A percentile compares a stretch with the other conserved stretches of the same genome.
Conservation (phyloP, 805 yeast genomes). For the Starmera quercuum region DNA sequence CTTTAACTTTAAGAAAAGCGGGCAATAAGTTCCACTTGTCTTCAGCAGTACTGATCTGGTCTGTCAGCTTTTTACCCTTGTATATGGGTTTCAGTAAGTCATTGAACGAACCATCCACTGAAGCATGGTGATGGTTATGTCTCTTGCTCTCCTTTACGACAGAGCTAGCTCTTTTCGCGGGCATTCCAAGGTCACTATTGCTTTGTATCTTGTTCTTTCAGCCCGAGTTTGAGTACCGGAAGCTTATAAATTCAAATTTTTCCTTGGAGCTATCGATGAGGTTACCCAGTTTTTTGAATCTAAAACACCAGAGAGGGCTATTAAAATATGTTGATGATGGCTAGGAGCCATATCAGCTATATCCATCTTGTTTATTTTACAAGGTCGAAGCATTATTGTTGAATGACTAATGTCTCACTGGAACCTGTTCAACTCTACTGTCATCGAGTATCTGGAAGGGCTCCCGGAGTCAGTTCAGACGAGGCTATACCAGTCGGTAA, state of each 20-base stretch:
- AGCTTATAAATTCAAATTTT: too few relatives aligned
- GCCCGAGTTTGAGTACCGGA: too few relatives aligned
- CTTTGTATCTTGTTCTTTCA: too few relatives aligned
- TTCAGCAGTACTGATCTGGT: conserved; percentile 82
- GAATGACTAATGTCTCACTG: too few relatives aligned
- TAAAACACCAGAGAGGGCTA: too few relatives aligned
- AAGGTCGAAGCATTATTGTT: too few relatives aligned
- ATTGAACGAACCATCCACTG: conserved; percentile 55
- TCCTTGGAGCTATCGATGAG: too few relatives aligned
- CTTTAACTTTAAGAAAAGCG: conserved; percentile 92
- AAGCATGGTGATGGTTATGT: conserved; percentile 13
- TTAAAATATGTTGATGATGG: too few relatives aligned
- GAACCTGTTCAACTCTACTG: conserved; percentile 58
- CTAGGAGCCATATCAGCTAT: too few relatives aligned
- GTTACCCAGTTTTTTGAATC: too few relatives aligned
- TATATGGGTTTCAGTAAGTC: conserved; percentile 75
- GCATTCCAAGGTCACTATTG: too few relatives aligned
- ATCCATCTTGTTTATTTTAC: too few relatives aligned
- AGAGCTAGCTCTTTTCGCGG: conserved; percentile 17
- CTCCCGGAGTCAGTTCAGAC: conserved; percentile 83
- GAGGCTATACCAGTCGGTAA: conserved; percentile 60
- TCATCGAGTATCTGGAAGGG: conserved; percentile 83
- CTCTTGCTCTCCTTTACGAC: conserved; percentile 4
- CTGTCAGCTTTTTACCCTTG: conserved; percentile 81
- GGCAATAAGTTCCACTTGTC: conserved; percentile 97